A percentile compares a stretch with the other conserved stretches of the same genome.
These are phyloP conservation scores for Elaeis oleifera DNA, from an alignment of 202 grass and related monocot species.

Conservation along the genomic window DNA sequence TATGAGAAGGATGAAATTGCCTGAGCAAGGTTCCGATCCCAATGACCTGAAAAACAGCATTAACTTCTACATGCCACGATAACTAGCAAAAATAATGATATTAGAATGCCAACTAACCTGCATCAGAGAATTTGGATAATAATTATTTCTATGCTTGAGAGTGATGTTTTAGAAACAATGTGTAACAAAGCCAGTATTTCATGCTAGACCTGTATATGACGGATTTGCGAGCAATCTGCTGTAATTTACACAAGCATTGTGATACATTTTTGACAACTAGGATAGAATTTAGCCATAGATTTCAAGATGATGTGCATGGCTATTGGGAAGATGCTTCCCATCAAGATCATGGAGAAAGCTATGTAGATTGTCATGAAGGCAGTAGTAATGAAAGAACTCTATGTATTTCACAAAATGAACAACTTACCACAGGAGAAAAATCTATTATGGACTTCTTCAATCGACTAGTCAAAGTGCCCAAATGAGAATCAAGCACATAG, in stretches of 20 bases:
- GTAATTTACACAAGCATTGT: too few relatives aligned
- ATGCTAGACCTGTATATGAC: too few relatives aligned
- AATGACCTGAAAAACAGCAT: constrained; percentile 39
- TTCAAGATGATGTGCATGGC: too few relatives aligned
- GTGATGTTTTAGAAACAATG: too few relatives aligned
- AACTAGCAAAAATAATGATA: constrained; percentile 14
- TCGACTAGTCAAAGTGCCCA: constrained; percentile 61
- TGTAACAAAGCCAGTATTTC: too few relatives aligned
- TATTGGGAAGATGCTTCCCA: too few relatives aligned
- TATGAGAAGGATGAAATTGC: constrained; percentile 54
- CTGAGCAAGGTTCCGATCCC: constrained; percentile 59
- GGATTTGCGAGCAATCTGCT: too few relatives aligned
- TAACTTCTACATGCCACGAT: not conserved
- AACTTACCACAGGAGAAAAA: constrained; percentile 59
- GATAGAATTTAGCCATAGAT: too few relatives aligned
- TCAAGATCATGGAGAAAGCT: not conserved
- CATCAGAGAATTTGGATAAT: too few relatives aligned
- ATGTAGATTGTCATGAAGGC: constrained; percentile 4
- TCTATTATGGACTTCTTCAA: constrained; percentile 48
- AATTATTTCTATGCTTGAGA: too few relatives aligned
- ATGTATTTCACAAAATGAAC: constrained; percentile 1
- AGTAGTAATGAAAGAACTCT: not conserved
- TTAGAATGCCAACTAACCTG: too few relatives aligned
- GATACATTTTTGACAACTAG: too few relatives aligned
- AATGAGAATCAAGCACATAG: constrained; percentile 61